Evolutionary conservation across 2,329 filamentous ascomycete species (phyloP).

Genomic region (Hypoxylon sp.): DNA sequence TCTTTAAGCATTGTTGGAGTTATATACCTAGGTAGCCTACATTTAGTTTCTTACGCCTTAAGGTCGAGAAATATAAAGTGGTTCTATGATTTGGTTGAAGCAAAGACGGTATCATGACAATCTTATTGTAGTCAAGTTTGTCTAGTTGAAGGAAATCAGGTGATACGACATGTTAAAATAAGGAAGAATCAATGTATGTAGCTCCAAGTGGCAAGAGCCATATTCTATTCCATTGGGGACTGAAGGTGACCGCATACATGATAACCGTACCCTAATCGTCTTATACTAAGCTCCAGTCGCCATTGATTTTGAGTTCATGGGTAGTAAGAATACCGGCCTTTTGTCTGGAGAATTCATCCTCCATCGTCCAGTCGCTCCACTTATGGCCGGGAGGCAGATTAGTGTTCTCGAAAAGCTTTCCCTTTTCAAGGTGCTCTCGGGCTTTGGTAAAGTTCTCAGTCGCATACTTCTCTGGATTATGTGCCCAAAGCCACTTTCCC

Average conservation of each 20-base stretch:
- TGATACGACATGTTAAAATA: not conserved
- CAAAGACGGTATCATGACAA: not conserved
- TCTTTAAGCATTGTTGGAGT: not conserved
- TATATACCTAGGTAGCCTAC: not conserved
- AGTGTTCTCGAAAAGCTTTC: constrained; percentile 49
- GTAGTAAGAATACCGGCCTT: constrained; percentile 21
- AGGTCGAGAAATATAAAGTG: not conserved
- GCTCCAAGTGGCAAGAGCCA: not conserved
- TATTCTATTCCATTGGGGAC: not conserved
- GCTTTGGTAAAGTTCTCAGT: constrained; percentile 49
- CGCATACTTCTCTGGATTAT: constrained; percentile 52
- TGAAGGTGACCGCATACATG: not conserved
- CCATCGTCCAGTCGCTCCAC: constrained; percentile 50
- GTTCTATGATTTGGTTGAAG: not conserved
- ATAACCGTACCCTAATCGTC: not conserved
- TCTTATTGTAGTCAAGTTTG: not conserved
- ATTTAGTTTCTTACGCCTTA: not conserved
- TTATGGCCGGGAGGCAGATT: constrained; percentile 50
- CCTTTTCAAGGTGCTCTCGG: constrained; percentile 44
- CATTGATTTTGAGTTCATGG: constrained; percentile 34
- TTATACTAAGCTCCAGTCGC: constrained; percentile 38
- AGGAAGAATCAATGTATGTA: not conserved
- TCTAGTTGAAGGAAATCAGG: not conserved
- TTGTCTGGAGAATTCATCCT: constrained; percentile 42
- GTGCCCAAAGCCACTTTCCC: constrained; percentile 45